phyloP scores from a whole-genome alignment of 352 stramenopile species.

The Globisporangium takayamanum region DNA sequence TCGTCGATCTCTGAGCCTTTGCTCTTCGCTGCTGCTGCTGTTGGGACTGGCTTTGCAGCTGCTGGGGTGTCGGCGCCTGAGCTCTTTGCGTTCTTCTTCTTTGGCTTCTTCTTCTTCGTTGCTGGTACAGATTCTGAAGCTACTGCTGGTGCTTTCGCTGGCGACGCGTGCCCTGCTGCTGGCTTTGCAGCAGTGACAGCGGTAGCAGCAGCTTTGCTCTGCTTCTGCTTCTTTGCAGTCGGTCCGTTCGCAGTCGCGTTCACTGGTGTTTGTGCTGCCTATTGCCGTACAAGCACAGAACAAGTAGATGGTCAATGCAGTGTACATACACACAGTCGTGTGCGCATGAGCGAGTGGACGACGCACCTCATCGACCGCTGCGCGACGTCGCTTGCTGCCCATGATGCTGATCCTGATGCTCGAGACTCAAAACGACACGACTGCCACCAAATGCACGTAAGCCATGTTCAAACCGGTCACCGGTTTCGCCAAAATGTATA shows the following conservation, averaged over 20 bases:
- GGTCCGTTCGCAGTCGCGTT: background rate
- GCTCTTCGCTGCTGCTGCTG: background rate
- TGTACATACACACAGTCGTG: background rate
- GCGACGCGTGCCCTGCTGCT: background rate
- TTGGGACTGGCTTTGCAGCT: background rate
- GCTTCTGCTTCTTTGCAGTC: conserved; percentile 8
- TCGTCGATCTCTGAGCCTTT: conserved; percentile 63
- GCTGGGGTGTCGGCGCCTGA: conserved; percentile 12
- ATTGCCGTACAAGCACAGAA: background rate
- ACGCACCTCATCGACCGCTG: conserved; percentile 12
- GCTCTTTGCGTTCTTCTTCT: conserved; percentile 66
- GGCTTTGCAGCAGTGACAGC: background rate
- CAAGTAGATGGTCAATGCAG: background rate
- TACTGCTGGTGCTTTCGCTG: background rate
- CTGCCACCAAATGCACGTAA: no score
- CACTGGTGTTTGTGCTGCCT: background rate
- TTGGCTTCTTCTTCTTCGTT: conserved; percentile 15
- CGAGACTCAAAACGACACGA: no score
- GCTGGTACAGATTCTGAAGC: background rate
- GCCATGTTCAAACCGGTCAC: background rate
- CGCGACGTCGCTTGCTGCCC: conserved; percentile 19
- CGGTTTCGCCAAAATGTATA: no score
- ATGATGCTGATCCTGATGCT: conserved; percentile 4
- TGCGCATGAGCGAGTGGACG: background rate
- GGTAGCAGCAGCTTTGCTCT: conserved; percentile 6